Evolutionary conservation across 208 protist genomes (phyloP).

Genomic region (Tritrichomonas musculus): DNA sequence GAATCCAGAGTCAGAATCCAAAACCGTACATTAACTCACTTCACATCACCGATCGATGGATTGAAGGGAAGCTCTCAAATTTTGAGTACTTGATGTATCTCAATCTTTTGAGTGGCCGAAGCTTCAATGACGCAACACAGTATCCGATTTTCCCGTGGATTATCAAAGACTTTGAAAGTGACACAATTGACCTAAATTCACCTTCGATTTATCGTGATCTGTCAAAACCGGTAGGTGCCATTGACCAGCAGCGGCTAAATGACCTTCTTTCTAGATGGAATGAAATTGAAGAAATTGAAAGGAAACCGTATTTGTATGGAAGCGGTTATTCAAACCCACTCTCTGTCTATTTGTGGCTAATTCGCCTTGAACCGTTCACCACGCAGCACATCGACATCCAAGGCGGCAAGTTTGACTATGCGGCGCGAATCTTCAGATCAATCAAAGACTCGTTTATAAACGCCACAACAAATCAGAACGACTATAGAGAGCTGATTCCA

Average conservation of each 20-base stretch:
- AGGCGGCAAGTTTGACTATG: neutral
- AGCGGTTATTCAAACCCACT: neutral
- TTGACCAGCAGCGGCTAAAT: neutral
- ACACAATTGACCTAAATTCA: neutral
- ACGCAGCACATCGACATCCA: neutral
- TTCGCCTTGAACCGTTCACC: neutral
- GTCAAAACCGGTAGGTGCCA: neutral
- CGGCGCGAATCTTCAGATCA: neutral
- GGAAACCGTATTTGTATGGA: neutral
- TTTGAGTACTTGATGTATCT: slow-evolving; percentile 96
- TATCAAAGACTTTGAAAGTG: neutral
- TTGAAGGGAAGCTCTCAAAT: slow-evolving; percentile 56
- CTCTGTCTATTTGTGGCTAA: neutral
- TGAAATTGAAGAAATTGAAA: neutral
- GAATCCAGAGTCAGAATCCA: neutral
- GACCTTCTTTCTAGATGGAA: neutral
- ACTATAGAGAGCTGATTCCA: slow-evolving; percentile 51
- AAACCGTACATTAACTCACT: neutral
- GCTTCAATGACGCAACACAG: slow-evolving; percentile 90
- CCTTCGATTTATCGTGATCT: neutral
- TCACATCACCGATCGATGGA: neutral
- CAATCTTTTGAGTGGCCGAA: slow-evolving; percentile 86
- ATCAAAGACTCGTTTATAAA: neutral
- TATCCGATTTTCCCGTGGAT: slow-evolving; percentile 44
- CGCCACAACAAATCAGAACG: neutral